Conservation (phyloP, 2,329 filamentous ascomycete species). For the Pestalotiopsis sp. region DNA sequence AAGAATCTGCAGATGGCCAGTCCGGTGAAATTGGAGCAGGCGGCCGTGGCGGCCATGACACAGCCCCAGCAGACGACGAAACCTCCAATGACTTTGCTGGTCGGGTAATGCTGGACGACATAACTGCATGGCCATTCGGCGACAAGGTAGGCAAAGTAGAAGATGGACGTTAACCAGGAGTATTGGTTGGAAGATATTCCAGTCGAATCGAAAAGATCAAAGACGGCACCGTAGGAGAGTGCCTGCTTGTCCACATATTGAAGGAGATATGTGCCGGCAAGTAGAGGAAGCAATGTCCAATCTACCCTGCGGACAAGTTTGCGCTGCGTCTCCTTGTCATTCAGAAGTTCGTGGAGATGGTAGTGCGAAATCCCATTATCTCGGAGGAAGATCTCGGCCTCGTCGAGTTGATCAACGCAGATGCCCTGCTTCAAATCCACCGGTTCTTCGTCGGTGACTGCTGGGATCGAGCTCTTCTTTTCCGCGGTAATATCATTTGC, state of each 20-base stretch:
- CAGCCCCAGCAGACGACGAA: conserved; percentile 37
- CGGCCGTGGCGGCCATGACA: conserved; percentile 45
- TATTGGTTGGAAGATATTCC: conserved; percentile 50
- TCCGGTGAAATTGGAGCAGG: conserved; percentile 41
- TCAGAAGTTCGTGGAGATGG: conserved; percentile 45
- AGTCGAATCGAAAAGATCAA: conserved; percentile 54
- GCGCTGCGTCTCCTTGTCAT: conserved; percentile 37
- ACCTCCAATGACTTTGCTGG: conserved; percentile 35
- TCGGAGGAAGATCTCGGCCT: conserved; percentile 50
- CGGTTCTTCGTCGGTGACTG: neutral
- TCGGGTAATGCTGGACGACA: conserved; percentile 36
- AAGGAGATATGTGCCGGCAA: conserved; percentile 51
- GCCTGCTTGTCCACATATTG: conserved; percentile 62
- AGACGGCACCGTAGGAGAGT: conserved; percentile 56
- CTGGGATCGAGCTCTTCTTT: conserved; percentile 6
- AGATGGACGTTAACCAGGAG: conserved; percentile 57
- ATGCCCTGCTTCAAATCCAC: neutral
- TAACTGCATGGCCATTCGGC: conserved; percentile 35
- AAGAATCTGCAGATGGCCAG: conserved; percentile 47
- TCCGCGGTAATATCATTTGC: conserved; percentile 12
- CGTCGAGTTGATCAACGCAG: conserved; percentile 41
- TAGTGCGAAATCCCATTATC: conserved; percentile 46
- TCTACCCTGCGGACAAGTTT: conserved; percentile 49
- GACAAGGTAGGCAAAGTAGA: conserved; percentile 48
- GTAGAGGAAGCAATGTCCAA: conserved; percentile 50